phyloP scores from a whole-genome alignment of 2,329 filamentous ascomycete species.

The Sclerotiophoma versabilis region DNA sequence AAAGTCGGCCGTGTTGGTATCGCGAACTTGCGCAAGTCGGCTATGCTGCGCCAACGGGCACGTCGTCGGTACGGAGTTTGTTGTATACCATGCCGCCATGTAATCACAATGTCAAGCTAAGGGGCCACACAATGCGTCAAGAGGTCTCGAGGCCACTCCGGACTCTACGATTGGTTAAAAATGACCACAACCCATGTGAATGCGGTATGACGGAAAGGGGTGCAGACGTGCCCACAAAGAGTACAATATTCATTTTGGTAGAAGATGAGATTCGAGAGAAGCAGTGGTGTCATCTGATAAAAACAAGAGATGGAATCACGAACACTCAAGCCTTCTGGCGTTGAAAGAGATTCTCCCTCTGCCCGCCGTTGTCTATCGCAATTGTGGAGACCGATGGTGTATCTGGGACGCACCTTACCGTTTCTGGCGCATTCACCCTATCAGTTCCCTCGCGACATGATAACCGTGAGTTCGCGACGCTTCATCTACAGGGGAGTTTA shows the following conservation, averaged over 20 bases:
- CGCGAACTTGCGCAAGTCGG: neutral
- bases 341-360: neutral
- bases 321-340: slow-evolving; percentile 5
- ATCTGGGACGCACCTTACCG: slow-evolving; percentile 9
- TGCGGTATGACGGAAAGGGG: too few relatives aligned
- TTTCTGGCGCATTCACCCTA: slow-evolving; percentile 1
- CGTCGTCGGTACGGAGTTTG: neutral
- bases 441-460: neutral
- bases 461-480: neutral
- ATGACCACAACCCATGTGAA: too few relatives aligned
- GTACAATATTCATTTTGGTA: too few relatives aligned
- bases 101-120: neutral
- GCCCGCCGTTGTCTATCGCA: slow-evolving; percentile 9
- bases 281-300: neutral
- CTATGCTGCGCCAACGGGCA: neutral
- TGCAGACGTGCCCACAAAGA: too few relatives aligned
- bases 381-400: slow-evolving; percentile 17
- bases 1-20: neutral
- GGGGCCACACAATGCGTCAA: neutral
- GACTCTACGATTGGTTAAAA: too few relatives aligned
- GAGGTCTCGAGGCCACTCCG: too few relatives aligned
- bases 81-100: neutral
- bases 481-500: neutral
- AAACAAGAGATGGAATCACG: neutral
- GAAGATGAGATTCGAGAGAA: neutral